phyloP scores from a whole-genome alignment of 768 basidiomycete species.

The Serendipita indica region DNA sequence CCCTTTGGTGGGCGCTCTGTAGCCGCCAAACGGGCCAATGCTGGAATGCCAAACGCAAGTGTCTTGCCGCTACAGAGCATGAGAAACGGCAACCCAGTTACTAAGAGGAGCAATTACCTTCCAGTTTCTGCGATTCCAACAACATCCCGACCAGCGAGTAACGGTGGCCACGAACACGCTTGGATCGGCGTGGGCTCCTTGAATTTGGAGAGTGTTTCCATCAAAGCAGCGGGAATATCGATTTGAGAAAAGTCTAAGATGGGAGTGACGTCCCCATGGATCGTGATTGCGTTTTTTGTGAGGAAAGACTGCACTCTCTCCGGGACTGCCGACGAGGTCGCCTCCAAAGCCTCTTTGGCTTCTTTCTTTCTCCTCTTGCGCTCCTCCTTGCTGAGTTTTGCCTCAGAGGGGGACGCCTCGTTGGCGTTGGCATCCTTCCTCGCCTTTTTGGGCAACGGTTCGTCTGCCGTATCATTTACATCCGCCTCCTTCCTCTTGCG shows the following conservation, averaged over 20 bases:
- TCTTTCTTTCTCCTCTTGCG: slow-evolving; percentile 19
- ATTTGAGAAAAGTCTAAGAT: slow-evolving; percentile 64
- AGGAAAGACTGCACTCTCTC: slow-evolving; percentile 43
- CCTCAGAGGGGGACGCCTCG: slow-evolving; percentile 13
- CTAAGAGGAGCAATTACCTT: slow-evolving; percentile 31
- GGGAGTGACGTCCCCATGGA: slow-evolving; percentile 46
- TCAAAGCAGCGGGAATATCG: slow-evolving; percentile 46
- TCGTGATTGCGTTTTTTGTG: slow-evolving; percentile 53
- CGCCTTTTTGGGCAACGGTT: neutral
- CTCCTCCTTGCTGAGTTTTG: slow-evolving; percentile 8
- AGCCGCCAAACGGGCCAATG: slow-evolving; percentile 48
- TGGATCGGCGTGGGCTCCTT: slow-evolving; percentile 90
- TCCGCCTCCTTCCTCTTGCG: slow-evolving; percentile 14
- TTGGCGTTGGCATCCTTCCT: slow-evolving; percentile 8
- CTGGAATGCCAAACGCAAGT: slow-evolving; percentile 88
- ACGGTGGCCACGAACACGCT: slow-evolving; percentile 85
- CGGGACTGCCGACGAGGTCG: too few species aligned
- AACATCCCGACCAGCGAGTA: slow-evolving; percentile 68
- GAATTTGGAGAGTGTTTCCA: slow-evolving; percentile 51
- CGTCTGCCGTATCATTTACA: slow-evolving; percentile 12
- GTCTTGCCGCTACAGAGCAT: slow-evolving; percentile 67
- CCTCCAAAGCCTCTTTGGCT: neutral
- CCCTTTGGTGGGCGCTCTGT: slow-evolving; percentile 21
- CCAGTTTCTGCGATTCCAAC: slow-evolving; percentile 97
- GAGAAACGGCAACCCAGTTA: slow-evolving; percentile 3